phyloP scores from a whole-genome alignment of 2,329 filamentous ascomycete species.

The Botrytis cinerea region DNA sequence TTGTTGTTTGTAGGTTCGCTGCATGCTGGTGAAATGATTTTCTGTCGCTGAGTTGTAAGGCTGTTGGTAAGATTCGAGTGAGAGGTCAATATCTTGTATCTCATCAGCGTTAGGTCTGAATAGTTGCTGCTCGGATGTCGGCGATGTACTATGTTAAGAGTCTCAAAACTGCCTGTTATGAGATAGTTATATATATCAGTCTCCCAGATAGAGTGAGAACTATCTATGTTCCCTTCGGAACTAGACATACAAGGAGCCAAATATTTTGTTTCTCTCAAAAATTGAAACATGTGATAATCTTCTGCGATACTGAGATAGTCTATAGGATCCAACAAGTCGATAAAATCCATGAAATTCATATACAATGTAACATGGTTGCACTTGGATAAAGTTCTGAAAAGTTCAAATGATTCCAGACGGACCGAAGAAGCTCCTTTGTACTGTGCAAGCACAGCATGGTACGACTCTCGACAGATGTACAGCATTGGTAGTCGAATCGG shows the following conservation, averaged over 20 bases:
- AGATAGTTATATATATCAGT: not conserved
- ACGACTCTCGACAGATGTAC: no score
- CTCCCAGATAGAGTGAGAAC: not conserved
- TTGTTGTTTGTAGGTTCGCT: not conserved
- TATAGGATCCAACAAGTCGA: no score
- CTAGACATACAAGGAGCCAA: not conserved
- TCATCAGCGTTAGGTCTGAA: not conserved
- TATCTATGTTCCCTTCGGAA: rapidly evolving
- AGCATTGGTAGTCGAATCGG: no score
- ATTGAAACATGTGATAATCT: not conserved
- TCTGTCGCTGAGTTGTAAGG: not conserved
- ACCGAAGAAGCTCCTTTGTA: no score
- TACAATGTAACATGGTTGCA: no score
- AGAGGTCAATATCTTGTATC: not conserved
- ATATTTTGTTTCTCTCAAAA: not conserved
- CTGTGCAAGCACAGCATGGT: no score
- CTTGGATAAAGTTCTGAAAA: no score
- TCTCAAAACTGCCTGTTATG: not conserved
- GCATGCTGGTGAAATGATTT: rapidly evolving
- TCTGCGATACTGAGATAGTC: no score
- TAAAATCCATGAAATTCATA: no score
- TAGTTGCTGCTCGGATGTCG: not conserved
- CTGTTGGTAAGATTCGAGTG: not conserved
- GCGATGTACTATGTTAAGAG: not conserved
- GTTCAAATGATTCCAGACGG: no score